These are phyloP conservation scores for Zygosaccharomyces lentus DNA, from an alignment of 805 yeast species.

Conservation along the genomic window DNA sequence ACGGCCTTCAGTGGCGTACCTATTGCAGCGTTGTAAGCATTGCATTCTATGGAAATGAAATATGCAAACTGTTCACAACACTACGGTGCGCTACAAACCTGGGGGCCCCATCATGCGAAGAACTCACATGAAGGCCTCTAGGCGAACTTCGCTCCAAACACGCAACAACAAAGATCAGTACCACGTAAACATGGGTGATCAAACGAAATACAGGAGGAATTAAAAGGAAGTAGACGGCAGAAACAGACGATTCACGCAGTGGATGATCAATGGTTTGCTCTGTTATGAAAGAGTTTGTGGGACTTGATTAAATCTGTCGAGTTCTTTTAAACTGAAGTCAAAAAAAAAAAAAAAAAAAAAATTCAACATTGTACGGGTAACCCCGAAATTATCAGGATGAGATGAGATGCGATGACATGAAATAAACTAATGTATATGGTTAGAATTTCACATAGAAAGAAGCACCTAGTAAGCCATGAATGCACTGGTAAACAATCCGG, in stretches of 20 bases:
- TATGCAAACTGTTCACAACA: conserved; percentile 17
- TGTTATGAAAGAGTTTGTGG: background rate
- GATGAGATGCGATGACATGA: background rate
- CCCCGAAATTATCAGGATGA: background rate
- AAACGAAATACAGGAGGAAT: background rate
- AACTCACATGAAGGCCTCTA: conserved; percentile 19
- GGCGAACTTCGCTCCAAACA: conserved; percentile 5
- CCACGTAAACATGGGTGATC: background rate
- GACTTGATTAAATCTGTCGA: background rate
- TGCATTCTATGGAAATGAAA: conserved; percentile 33
- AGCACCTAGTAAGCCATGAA: conserved; percentile 2
- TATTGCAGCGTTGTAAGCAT: conserved; percentile 1
- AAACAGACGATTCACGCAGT: background rate
- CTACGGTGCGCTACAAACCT: conserved; percentile 24
- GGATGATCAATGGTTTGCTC: background rate
- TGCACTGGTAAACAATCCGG: conserved; percentile 10
- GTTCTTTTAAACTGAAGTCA: background rate
- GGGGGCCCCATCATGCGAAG: conserved; percentile 16
- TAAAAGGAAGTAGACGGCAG: background rate
- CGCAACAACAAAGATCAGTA: background rate
- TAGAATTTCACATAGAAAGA: background rate
- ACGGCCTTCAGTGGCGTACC: background rate
- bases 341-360: conserved; percentile 4
- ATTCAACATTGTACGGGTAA: conserved; percentile 5
- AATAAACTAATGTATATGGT: background rate